Evolutionary conservation across 805 yeast species (phyloP), one percentile per base, ranked within the genome.

Genomic region (Metschnikowia peoriensis): DNA sequence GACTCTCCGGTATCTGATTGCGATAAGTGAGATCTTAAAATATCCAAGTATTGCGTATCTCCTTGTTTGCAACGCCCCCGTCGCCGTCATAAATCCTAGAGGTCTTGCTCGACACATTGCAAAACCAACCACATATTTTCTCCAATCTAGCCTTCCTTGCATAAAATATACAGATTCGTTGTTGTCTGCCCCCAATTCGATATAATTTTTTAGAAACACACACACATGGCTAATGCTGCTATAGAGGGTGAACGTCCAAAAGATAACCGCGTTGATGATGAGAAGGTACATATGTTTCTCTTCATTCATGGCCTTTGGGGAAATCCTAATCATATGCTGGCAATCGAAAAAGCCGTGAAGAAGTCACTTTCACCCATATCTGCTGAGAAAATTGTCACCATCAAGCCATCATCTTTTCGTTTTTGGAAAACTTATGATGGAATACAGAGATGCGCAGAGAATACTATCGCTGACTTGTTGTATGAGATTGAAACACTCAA

Each of bases 281-380:
- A 60, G 45, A 52, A 59, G 5, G 68, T 71, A 27, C 79, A 75
- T 55, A 60, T 75, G 8, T 72, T 74, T 54, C 75, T 75, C 32
- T 58, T 75, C 8, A 61, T 73, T 15, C 79, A 75, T 54, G 79
- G 73, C 56, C 73, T 89, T 43, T 89, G 96, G 96, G 96, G 97
- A 1, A 82, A 82, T 49, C 73, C 82, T 2, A 68, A 79, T 38
- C 96, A 89, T 61, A 81, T 89, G 65, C 79, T 76, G 52, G 85
- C 88, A 61, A 69, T 88, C 12, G 78, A 76, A 56, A 69, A 73
- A 28, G 81, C 80, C 57, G 59, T 85, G 29, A 69, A 66, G 35
- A 56, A 59, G 38, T 56, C 66, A 1, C 56, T 70, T n/a, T 61
- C 63, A 2, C 65, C 65, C 1, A 57, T 60, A 10, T 54, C 67